Conservation (phyloP, 192 early-diverging fungal genomes). For the Coemansia erecta region DNA sequence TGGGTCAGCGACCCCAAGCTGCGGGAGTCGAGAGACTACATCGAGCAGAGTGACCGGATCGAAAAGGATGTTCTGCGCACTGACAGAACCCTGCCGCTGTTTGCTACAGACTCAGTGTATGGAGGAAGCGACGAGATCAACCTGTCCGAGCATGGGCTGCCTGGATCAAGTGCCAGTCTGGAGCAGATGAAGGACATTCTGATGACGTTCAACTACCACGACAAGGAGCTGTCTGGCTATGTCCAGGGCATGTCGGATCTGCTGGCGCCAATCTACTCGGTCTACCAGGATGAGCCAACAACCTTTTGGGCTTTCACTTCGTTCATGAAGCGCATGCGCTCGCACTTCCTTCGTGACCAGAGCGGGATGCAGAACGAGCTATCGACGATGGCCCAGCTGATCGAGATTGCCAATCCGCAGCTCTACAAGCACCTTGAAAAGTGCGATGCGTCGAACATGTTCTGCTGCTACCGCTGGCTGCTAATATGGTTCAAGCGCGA, state of each 20-base stretch:
- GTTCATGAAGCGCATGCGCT: constrained; percentile 89
- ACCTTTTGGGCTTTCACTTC: constrained; percentile 91
- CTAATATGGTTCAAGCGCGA: constrained; percentile 97
- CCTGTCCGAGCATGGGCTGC: constrained; percentile 35
- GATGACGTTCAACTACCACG: constrained; percentile 87
- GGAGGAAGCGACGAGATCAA: constrained; percentile 49
- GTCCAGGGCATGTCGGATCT: constrained; percentile 99
- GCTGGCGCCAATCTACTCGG: constrained; percentile 82
- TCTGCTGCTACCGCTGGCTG: constrained; percentile 98
- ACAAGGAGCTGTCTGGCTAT: constrained; percentile 67
- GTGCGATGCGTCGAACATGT: constrained; percentile 84
- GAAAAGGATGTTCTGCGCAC: constrained; percentile 98
- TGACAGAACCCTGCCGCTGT: constrained; percentile 83
- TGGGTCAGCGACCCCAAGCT: constrained; percentile 65
- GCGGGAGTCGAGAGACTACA: constrained; percentile 56
- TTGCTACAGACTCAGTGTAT: constrained; percentile 64
- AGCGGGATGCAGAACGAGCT: constrained; percentile 92
- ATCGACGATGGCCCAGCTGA: constrained; percentile 70
- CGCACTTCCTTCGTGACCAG: constrained; percentile 91
- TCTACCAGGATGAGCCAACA: constrained; percentile 84
- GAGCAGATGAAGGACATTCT: constrained; percentile 89
- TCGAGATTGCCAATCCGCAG: constrained; percentile 84
- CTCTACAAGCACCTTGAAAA: constrained; percentile 79
- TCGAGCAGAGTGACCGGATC: constrained; percentile 73
- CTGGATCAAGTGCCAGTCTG: constrained; percentile 71